Evolutionary conservation across 2,329 filamentous ascomycete species (phyloP), one percentile per base, ranked within the genome.

Genomic region (Arthrocladium fulminans): DNA sequence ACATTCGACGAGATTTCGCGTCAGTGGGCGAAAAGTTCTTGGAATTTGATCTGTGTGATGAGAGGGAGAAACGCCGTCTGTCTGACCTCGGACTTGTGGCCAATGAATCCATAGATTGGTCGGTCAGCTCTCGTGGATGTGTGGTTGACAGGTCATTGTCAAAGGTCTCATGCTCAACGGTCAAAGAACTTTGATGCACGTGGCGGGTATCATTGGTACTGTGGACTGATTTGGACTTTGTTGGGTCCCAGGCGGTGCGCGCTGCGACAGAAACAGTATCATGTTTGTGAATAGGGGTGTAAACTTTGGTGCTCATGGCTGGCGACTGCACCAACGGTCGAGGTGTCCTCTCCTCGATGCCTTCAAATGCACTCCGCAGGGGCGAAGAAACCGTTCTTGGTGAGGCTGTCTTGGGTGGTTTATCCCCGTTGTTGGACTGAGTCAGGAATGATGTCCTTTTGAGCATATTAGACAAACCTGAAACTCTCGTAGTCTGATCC

Each of bases 201-300:
- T 73, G 72, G 32, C 73, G 57, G 20, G 56, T 52, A 49, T 56
- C 58, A 2, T 62, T 52, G n/a, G 38, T 48, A 10, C 34, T 20
- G 37, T 22, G 22, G 15, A 37, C 10, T 2, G 27, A 30, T 19
- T 13, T n/a, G 10, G 32, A 15, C 3, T 27, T 37, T 3, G 17
- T n/a, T 24, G 43, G 72, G 74, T 58, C 84, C 41, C 87, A 80
- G 30, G 94, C 72, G 54, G 94, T 94, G 45, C 83, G 80, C 42
- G 89, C 86, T 15, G 85, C 92, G 9, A 95, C 88, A 39, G 88
- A 89, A n/a, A 94, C 80, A 0, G 87, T 89, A 59, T 89, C 86
- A 3, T 54, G 54, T 48, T 57, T 59, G n/a, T 53, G 54, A 20
- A 45, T 23, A 3, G 52, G 30, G 15, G 51, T 32, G n/a, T 40